These are phyloP conservation scores for Jaapia argillacea DNA, from an alignment of 768 basidiomycete species.

Conservation along the genomic window DNA sequence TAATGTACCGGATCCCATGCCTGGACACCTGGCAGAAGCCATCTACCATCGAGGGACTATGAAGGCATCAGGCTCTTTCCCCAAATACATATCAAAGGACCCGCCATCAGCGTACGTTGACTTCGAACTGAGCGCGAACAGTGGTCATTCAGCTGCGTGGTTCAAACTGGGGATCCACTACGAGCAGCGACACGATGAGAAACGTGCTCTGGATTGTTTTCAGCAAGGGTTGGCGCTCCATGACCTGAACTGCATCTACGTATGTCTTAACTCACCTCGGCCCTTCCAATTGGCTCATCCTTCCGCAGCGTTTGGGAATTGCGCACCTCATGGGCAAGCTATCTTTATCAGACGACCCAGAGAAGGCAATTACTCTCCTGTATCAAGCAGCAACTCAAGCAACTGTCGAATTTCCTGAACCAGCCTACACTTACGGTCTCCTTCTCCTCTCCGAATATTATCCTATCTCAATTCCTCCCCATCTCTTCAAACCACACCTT, in stretches of 20 bases:
- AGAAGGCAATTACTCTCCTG: conserved; percentile 59
- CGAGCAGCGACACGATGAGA: conserved; percentile 71
- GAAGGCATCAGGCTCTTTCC: conserved; percentile 60
- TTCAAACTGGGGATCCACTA: conserved; percentile 88
- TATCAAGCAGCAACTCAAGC: conserved; percentile 68
- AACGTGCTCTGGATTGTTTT: conserved; percentile 76
- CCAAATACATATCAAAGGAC: conserved; percentile 52
- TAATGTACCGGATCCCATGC: conserved; percentile 21
- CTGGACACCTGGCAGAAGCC: conserved; percentile 53
- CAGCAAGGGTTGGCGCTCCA: conserved; percentile 67
- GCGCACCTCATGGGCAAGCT: conserved; percentile 87
- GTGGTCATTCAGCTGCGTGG: conserved; percentile 74
- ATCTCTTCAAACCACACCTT: conserved; percentile 44
- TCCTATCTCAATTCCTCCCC: conserved; percentile 40
- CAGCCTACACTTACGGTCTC: conserved; percentile 80
- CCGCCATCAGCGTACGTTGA: conserved; percentile 79
- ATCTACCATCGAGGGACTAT: conserved; percentile 68
- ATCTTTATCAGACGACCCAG: conserved; percentile 39
- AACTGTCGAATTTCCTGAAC: conserved; percentile 70
- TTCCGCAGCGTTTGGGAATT: conserved; percentile 79
- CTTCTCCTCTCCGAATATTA: conserved; percentile 79
- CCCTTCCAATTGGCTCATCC: conserved; percentile 5
- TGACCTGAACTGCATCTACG: conserved; percentile 77
- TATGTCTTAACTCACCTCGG: conserved; percentile 10
- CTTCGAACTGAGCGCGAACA: conserved; percentile 75